These are phyloP conservation scores for Fusarium bulbicola DNA, from an alignment of 2,329 filamentous ascomycete genomes.

Conservation along the genomic window DNA sequence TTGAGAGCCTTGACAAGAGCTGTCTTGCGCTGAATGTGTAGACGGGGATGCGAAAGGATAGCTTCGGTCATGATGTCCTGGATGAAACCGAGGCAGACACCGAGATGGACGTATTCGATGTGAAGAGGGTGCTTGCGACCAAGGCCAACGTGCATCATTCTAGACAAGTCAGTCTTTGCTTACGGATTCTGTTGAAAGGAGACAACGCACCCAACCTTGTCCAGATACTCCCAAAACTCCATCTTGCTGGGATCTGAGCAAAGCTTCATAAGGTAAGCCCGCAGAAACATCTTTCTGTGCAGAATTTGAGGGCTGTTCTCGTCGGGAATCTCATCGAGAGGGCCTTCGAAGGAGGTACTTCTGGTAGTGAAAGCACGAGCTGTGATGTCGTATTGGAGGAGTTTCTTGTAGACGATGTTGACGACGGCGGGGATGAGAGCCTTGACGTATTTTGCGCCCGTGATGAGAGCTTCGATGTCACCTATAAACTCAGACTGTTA, in stretches of 20 bases:
- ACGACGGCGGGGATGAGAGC: slow-evolving; percentile 84
- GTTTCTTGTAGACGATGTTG: slow-evolving; percentile 85
- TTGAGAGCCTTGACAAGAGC: slow-evolving; percentile 78
- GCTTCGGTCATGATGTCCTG: slow-evolving; percentile 82
- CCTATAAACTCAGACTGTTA: slow-evolving; percentile 53
- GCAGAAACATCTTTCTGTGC: slow-evolving; percentile 79
- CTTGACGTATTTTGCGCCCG: slow-evolving; percentile 79
- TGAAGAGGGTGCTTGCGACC: slow-evolving; percentile 77
- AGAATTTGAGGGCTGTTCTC: slow-evolving; percentile 79
- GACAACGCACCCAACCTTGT: slow-evolving; percentile 76
- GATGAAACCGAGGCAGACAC: slow-evolving; percentile 76
- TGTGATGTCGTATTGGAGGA: slow-evolving; percentile 83
- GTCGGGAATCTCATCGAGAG: slow-evolving; percentile 68
- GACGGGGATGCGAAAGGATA: slow-evolving; percentile 74
- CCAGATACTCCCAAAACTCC: slow-evolving; percentile 85
- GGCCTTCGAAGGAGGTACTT: slow-evolving; percentile 71
- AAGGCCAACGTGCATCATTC: slow-evolving; percentile 83
- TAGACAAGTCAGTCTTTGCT: slow-evolving; percentile 38
- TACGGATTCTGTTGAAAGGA: background rate
- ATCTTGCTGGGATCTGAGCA: slow-evolving; percentile 78
- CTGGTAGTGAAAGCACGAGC: slow-evolving; percentile 76
- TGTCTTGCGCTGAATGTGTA: slow-evolving; percentile 74
- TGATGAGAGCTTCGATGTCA: slow-evolving; percentile 75
- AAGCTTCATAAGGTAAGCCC: slow-evolving; percentile 79
- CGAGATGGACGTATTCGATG: slow-evolving; percentile 83